Conservation (phyloP, 148 eudicot genomes). For the Fallopia convolvulus region DNA sequence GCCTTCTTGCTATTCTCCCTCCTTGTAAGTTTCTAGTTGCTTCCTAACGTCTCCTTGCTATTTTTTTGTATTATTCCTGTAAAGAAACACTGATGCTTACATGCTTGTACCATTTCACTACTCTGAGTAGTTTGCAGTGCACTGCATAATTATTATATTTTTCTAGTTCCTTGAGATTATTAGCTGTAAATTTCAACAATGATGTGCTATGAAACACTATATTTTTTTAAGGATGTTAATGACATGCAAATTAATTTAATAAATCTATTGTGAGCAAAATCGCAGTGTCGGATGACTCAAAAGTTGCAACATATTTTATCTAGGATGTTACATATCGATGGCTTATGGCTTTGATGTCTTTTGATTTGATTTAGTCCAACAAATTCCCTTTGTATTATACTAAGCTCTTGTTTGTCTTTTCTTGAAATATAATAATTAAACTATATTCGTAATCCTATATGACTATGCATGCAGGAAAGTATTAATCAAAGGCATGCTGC, state of each 20-base stretch:
- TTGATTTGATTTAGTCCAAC: neutral
- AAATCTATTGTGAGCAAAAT: neutral
- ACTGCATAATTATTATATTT: neutral
- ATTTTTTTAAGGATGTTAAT: neutral
- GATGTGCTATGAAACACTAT: neutral
- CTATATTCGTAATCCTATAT: neutral
- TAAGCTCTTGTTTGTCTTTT: neutral
- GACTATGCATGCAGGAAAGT: conserved; percentile 35
- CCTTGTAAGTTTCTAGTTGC: conserved; percentile 55
- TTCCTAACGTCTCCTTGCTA: neutral
- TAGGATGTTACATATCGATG: neutral
- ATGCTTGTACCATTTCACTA: neutral
- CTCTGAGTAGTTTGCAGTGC: neutral
- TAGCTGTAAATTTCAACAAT: neutral
- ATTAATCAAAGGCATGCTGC: conserved; percentile 83
- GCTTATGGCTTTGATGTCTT: neutral
- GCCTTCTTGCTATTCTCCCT: conserved; percentile 93
- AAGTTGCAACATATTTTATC: neutral
- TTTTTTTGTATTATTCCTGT: neutral
- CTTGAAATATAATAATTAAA: conserved; percentile 34
- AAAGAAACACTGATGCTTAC: neutral
- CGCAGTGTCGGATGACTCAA: neutral
- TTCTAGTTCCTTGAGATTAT: neutral
- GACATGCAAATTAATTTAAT: neutral
- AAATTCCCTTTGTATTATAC: neutral